A percentile compares a stretch with the other conserved stretches of the same genome.
These are phyloP conservation scores for Mallotus repandus DNA, from an alignment of 441 rosid genomes.

Conservation along the genomic window DNA sequence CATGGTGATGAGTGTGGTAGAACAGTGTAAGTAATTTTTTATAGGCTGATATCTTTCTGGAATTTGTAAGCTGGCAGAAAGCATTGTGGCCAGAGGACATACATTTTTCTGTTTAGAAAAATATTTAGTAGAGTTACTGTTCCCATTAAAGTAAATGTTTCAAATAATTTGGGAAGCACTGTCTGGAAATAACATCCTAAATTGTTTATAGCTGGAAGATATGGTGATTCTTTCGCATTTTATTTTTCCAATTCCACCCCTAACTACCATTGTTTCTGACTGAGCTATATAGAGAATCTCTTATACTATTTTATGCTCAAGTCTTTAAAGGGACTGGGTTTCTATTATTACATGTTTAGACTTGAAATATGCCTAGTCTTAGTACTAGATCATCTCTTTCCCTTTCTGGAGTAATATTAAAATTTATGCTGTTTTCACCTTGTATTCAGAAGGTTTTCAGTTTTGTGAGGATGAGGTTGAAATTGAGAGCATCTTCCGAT, in stretches of 20 bases:
- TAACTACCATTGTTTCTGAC: neutral
- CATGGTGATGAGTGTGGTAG: neutral
- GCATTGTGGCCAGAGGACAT: neutral
- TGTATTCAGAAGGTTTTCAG: constrained; percentile 51
- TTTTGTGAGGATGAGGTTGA: constrained; percentile 60
- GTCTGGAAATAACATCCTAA: neutral
- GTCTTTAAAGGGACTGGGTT: neutral
- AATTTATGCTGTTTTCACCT: constrained; percentile 16
- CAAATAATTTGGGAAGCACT: neutral
- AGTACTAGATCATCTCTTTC: constrained; percentile 2
- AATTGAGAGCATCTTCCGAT: constrained; percentile 50
- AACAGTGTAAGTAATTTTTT: neutral
- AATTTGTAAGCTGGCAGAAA: neutral
- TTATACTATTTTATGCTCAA: neutral
- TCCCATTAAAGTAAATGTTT: neutral
- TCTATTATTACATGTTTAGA: neutral
- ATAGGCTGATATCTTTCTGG: constrained; percentile 1
- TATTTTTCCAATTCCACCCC: neutral
- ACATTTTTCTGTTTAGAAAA: neutral
- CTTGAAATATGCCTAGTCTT: neutral
- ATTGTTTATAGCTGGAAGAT: neutral
- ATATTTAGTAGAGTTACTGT: neutral
- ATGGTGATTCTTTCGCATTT: neutral
- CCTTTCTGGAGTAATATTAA: constrained; percentile 7
- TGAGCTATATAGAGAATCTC: neutral